Base-by-base conservation (phyloP, 306 rosid species). In the Lathyrus sativus region DNA sequence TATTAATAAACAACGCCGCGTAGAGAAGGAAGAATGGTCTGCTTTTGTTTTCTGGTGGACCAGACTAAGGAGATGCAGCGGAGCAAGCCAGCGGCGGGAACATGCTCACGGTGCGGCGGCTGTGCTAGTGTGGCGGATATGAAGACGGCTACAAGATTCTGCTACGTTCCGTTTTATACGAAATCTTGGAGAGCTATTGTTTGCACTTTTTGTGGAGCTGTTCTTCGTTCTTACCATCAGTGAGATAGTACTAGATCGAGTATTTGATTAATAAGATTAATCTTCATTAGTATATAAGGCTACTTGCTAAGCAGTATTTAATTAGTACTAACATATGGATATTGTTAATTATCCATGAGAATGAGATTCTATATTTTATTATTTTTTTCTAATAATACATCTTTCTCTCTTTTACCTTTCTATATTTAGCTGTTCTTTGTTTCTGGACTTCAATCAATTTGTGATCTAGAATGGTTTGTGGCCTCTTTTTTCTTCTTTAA, bases 31-130 rank as follows among this genome's bases (percentile, higher is more conserved):
- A 22, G 1, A 13, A 64, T 92, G 98, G 96, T 87, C 9, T 89
- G 77, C 66, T 84, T 89, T 76, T 92, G 95, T 58, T 92, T 92
- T 67, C 81, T 89, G 6, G 96, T 92, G 24, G 98, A 92, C 57
- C 98, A 92, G 65, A 83, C 72, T 50, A 63, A 79, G 74, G 69
- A 86, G 64, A 74, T 92, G 60, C 81, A 64, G 74, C 65, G 78
- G 62, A 92, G 95, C 88, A 92, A 92, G 79, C 98, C 98, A 5
- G 95, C 85, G 0, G 95, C 98, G 0, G 98, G 98, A 19, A 78
- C 53, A 3, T 92, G 98, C 59, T 87, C 95, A 0, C 82, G 95
- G 26, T 92, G 98, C 73, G 96, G 98, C 55, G 87, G 95, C 2
- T 95, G 96, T 6, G 98, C 96, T 0, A 89, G 98, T 73, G 95